Percentiles rank a stretch among this genome's conserved stretches.
These are phyloP conservation scores for Colletotrichum higginsianum DNA, from an alignment of 2,329 filamentous ascomycete genomes.

Conservation along the genomic window DNA sequence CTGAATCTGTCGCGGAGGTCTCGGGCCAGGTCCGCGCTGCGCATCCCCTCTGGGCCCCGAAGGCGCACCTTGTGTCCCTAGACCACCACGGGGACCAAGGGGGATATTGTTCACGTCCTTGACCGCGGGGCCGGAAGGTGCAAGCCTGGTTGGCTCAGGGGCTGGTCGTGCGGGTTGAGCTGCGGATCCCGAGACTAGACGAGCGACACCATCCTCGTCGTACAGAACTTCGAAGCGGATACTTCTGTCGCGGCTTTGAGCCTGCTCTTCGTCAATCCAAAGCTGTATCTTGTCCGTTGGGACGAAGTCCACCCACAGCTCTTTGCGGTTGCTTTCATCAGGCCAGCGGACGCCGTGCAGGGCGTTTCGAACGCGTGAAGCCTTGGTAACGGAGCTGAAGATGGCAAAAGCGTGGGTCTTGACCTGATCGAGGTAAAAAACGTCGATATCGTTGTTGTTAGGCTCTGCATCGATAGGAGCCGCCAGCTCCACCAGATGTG, in stretches of 20 bases:
- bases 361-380: conserved; percentile 80
- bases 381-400: conserved; percentile 78
- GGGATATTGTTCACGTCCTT: conserved; percentile 53
- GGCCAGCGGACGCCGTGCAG: conserved; percentile 90
- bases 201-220: conserved; percentile 69
- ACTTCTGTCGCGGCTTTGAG: conserved; percentile 58
- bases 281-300: conserved; percentile 79
- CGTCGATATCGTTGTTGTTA: conserved; percentile 70
- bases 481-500: conserved; percentile 80
- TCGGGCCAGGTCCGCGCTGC: conserved; percentile 48
- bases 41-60: conserved; percentile 58
- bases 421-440: conserved; percentile 87
- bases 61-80: conserved; percentile 44
- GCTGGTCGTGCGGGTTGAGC: conserved; percentile 32
- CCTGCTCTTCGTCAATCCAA: conserved; percentile 82
- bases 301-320: conserved; percentile 91
- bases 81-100: conserved; percentile 50
- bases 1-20: conserved; percentile 33
- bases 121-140: conserved; percentile 43
- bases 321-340: conserved; percentile 85
- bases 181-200: conserved; percentile 56
- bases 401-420: conserved; percentile 89
- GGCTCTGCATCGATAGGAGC: conserved; percentile 66
- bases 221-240: conserved; percentile 83
- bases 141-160: conserved; percentile 25